Base-by-base conservation (phyloP, 1,284 basidiomycete genomes). In the Puccinia hordei region DNA sequence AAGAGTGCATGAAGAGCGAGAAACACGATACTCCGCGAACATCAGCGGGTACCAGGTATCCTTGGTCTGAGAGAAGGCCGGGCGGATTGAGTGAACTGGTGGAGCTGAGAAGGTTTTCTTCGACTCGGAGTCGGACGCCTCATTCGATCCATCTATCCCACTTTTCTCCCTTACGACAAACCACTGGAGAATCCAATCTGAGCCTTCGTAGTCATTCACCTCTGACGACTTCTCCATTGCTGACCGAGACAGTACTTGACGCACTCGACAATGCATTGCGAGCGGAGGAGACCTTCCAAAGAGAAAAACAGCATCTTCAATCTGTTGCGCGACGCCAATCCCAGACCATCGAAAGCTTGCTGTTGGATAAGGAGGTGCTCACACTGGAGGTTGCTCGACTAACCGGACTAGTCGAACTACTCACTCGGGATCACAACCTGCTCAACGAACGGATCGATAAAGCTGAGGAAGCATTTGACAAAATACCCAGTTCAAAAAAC, bases 271-370 rank as follows among this genome's bases (percentile, higher is more conserved):
- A 63, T 38, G 74, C 74, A 49, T 30, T 76, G 19, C 61, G 44
- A 38, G 74, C 74, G 10, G 61, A 76, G 46, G 74, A 76, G 63
- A 63, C 38, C 13, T 76, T 66, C 33, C 57, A 46, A 33, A 19
- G 74, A 8, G 74, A 76, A 24, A 76, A 76, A 46, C 57, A 51
- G 24, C 74, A 76, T 65, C 30, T 76, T 27, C 74, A 76, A 30
- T 46, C 59, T n/a, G 74, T 76, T 12, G 74, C 74, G 2, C 57
- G 61, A 3, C 46, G 59, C 3, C 74, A 76, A 41, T 76, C 74
- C 15, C 55, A 76, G 33, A 63, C 55, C 41, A 76, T 76, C 44
- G 74, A 76, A 61, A 22, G 41, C 1, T 30, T 76, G 4, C 65
- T 76, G 44, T 12, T 76, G 15, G 61, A 76, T 33, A 76, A 76